Conservation (phyloP, 495 filamentous ascomycete species). For the Hypoxylon rickii region DNA sequence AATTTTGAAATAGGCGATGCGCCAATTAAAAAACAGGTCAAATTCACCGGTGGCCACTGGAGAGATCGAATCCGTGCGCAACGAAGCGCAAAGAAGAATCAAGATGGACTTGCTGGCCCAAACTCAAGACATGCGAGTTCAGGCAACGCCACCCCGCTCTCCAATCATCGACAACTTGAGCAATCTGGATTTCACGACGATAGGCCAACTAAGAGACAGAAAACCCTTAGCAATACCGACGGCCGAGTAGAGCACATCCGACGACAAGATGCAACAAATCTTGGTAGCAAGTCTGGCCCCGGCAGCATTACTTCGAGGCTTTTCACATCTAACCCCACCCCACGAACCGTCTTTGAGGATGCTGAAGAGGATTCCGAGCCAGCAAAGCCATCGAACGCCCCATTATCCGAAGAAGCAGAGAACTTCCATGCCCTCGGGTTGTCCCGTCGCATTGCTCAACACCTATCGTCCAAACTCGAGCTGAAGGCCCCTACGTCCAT, state of each 20-base stretch:
- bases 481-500: slow-evolving; percentile 93
- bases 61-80: slow-evolving; percentile 82
- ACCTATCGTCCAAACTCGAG: slow-evolving; percentile 82
- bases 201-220: slow-evolving; percentile 49
- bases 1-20: slow-evolving; percentile 81
- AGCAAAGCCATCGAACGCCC: slow-evolving; percentile 90
- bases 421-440: slow-evolving; percentile 84
- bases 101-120: slow-evolving; percentile 39
- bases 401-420: slow-evolving; percentile 76
- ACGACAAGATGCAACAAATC: slow-evolving; percentile 18
- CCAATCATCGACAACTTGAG: slow-evolving; percentile 32
- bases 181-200: slow-evolving; percentile 33
- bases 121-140: too few relatives aligned
- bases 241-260: slow-evolving; percentile 23
- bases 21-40: slow-evolving; percentile 60
- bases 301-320: slow-evolving; percentile 78
- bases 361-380: slow-evolving; percentile 50
- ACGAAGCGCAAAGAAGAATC: slow-evolving; percentile 63
- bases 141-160: slow-evolving; percentile 35
- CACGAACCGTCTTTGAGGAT: slow-evolving; percentile 60
- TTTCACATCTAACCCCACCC: slow-evolving; percentile 82
- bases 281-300: slow-evolving; percentile 41
- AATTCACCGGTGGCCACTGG: slow-evolving; percentile 90
- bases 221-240: slow-evolving; percentile 34
- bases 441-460: slow-evolving; percentile 74